Percentiles rank a stretch among this genome's conserved stretches.
Conservation (phyloP, 352 stramenopile genomes). For the Pythium aristosporum region DNA sequence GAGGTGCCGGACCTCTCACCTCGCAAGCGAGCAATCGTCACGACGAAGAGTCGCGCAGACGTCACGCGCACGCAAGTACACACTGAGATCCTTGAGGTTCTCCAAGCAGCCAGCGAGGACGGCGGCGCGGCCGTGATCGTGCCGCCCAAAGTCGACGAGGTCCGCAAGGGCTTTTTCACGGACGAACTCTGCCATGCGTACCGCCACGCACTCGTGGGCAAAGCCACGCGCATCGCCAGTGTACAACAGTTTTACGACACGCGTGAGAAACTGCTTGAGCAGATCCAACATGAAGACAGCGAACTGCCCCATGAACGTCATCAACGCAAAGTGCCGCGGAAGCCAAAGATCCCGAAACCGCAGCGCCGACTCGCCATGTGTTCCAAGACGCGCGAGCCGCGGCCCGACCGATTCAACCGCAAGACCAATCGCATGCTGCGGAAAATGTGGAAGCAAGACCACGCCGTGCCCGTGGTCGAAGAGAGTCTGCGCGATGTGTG, state of each 20-base stretch:
- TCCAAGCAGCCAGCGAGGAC: conserved; percentile 1
- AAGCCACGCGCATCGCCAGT: conserved; percentile 42
- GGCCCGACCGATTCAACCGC: conserved; percentile 71
- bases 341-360: conserved; percentile 73
- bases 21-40: neutral
- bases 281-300: conserved; percentile 35
- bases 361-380: conserved; percentile 34
- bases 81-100: conserved; percentile 11
- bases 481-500: conserved; percentile 71
- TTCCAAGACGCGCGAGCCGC: conserved; percentile 46
- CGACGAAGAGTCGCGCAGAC: conserved; percentile 1
- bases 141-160: conserved; percentile 28
- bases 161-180: conserved; percentile 51
- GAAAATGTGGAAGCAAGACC: conserved; percentile 67
- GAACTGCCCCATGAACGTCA: conserved; percentile 26
- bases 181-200: conserved; percentile 53
- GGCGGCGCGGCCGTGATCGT: neutral
- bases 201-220: conserved; percentile 56
- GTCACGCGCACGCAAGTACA: neutral
- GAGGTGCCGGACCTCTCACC: neutral
- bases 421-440: conserved; percentile 80
- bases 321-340: conserved; percentile 32
- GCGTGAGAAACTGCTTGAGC: conserved; percentile 46
- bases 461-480: conserved; percentile 64
- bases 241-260: conserved; percentile 55